Base-by-base conservation (phyloP, 371 early-diverging fungal genomes). In the Syncephalastrum monosporum region DNA sequence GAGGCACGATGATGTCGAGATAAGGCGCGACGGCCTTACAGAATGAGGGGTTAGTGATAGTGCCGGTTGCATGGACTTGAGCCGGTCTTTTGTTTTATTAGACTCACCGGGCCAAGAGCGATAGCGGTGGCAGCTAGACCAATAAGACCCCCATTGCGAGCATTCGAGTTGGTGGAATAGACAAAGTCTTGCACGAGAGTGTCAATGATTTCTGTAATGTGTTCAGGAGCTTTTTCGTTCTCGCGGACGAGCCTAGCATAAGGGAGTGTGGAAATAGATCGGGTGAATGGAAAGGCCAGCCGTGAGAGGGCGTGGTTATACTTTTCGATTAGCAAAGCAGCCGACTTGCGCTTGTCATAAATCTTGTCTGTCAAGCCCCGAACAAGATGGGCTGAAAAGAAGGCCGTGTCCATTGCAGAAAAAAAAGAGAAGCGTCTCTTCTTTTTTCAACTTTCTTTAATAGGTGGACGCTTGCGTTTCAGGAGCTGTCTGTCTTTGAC, bases 111-210 rank as follows among this genome's bases (percentile, higher is more conserved):
- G 21, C 89, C 94, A 4, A 96, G 76, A 0, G 95, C 95, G 56
- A 95, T 93, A 5, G 93, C 86, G 4, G 86, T 84, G 0, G 91
- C 91, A 3, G 94, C 95, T 42, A 97, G 69, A 3, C 89, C 93
- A 57, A 96, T 94, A 7, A 96, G 75, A 0, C 97, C 97, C 47
- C 97, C 97, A 68, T 93, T 92, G 1, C 94, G 84, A 5, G 91
- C 78, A 63, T 93, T 87, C 25, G 92, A 80, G 25, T 82, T 73
- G 23, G 84, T 78, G 0, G 94, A 91, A 61, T 90, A 90, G 3
- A 89, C 88, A 74, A 87, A 95, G 53, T 95, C 95, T 27, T 84
- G 74, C 4, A 89, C 83, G 17, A 96, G 81, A 42, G 82, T 80
- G 33, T 79, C 76, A 44, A 95, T 82, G 43, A 95, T 83, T 47